Evolutionary conservation across 352 stramenopile genomes (phyloP).

Genomic region (Pythium apleroticum): DNA sequence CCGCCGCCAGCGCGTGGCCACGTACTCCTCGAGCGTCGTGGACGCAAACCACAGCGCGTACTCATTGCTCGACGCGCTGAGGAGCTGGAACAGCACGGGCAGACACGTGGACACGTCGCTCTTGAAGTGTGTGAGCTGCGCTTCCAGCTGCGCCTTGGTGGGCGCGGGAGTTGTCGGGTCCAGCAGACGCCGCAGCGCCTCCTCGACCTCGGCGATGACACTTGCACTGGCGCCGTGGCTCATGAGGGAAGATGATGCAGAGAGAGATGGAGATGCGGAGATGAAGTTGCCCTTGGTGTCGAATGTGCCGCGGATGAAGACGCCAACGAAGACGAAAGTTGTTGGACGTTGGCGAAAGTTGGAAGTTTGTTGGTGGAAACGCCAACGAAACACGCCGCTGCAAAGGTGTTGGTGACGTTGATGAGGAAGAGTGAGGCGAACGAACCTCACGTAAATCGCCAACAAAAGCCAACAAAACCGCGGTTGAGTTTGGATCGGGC

Average conservation of each 20-base stretch:
- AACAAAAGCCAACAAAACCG: background rate
- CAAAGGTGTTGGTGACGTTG: background rate
- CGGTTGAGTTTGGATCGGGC: slow-evolving; percentile 5
- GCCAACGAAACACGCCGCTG: background rate
- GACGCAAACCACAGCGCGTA: slow-evolving; percentile 79
- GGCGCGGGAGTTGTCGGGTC: slow-evolving; percentile 47
- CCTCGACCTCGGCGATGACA: slow-evolving; percentile 66
- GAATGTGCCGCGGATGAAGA: background rate
- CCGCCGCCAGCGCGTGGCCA: slow-evolving; percentile 54
- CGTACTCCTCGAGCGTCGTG: slow-evolving; percentile 75
- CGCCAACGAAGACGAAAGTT: background rate
- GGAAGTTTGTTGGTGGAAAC: slow-evolving; percentile 5
- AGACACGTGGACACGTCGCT: slow-evolving; percentile 48
- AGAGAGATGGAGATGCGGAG: background rate
- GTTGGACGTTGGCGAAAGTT: background rate
- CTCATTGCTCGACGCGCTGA: slow-evolving; percentile 61
- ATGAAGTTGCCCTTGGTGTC: slow-evolving; percentile 14
- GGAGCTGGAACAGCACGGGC: slow-evolving; percentile 64
- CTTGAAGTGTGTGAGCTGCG: slow-evolving; percentile 65
- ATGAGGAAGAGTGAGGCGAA: background rate
- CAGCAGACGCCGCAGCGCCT: slow-evolving; percentile 52
- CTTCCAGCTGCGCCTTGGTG: slow-evolving; percentile 55
- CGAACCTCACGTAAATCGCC: background rate
- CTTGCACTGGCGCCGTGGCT: slow-evolving; percentile 15
- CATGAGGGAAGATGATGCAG: slow-evolving; percentile 8